Conservation (phyloP, 2,329 filamentous ascomycete genomes). For the Paecilomyces sp. region DNA sequence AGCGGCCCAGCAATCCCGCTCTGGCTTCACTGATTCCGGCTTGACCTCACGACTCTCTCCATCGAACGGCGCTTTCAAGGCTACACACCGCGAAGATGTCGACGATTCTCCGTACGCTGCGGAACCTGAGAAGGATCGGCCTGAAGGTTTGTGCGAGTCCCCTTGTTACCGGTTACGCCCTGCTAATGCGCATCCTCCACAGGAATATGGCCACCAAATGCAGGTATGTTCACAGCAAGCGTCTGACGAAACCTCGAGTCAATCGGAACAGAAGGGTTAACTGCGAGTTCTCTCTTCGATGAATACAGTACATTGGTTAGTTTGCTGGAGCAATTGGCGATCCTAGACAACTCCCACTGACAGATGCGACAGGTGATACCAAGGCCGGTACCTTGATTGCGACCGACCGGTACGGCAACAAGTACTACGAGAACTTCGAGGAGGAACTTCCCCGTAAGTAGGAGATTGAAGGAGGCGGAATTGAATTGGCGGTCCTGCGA, state of each 20-base stretch:
- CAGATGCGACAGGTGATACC: constrained; percentile 71
- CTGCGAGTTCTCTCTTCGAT: constrained; percentile 14
- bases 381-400: constrained; percentile 85
- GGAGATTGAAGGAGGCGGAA: constrained; percentile 5
- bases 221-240: constrained; percentile 53
- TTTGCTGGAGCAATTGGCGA: constrained; percentile 1
- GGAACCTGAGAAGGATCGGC: constrained; percentile 80
- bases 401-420: constrained; percentile 88
- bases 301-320: constrained; percentile 38
- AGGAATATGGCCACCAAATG: constrained; percentile 91
- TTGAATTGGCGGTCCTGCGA: constrained; percentile 10
- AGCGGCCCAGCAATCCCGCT: constrained; percentile 2
- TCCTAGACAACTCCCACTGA: constrained; percentile 5
- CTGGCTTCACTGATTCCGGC: constrained; percentile 1
- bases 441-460: constrained; percentile 82
- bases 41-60: constrained; percentile 9
- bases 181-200: constrained; percentile 32
- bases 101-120: constrained; percentile 76
- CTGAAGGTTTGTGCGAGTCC: constrained; percentile 60
- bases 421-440: constrained; percentile 85
- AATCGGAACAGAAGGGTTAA: not conserved
- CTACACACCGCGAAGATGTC: constrained; percentile 61
- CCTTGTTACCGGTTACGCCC: constrained; percentile 1
- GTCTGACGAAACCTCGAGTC: not conserved
- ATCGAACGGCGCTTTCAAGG: constrained; percentile 1